These are phyloP conservation scores for Podaxis sp. DNA, from an alignment of 768 basidiomycete species.

Conservation along the genomic window DNA sequence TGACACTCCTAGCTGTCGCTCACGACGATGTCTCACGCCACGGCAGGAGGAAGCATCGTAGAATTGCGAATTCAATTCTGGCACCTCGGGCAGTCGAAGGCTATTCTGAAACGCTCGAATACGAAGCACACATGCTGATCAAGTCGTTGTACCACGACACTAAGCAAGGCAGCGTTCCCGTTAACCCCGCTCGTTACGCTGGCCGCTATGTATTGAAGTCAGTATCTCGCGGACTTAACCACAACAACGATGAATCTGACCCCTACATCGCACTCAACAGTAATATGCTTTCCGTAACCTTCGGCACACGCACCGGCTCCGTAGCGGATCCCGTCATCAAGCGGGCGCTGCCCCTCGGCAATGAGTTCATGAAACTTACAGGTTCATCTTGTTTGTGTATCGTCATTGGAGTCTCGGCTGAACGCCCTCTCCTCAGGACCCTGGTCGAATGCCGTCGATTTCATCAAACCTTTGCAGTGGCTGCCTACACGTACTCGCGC, in stretches of 20 bases:
- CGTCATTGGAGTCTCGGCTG: too few relatives aligned
- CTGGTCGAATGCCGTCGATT: conserved; percentile 40
- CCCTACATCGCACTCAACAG: conserved; percentile 12
- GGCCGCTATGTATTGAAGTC: conserved; percentile 26
- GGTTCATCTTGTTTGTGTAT: too few relatives aligned
- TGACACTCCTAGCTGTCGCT: neutral
- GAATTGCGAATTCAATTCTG: neutral
- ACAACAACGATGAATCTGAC: too few relatives aligned
- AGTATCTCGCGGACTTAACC: too few relatives aligned
- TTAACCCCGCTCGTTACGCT: conserved; percentile 35
- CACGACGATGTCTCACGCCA: neutral
- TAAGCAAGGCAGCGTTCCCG: conserved; percentile 25
- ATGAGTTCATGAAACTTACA: conserved; percentile 34
- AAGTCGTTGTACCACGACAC: conserved; percentile 21
- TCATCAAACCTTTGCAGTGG: conserved; percentile 35
- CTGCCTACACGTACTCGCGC: conserved; percentile 31
- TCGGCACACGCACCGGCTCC: conserved; percentile 34
- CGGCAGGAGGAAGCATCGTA: neutral
- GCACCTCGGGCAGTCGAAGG: neutral
- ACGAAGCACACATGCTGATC: neutral
- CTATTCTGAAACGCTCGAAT: neutral
- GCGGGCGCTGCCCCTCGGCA: conserved; percentile 30
- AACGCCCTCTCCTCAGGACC: conserved; percentile 28
- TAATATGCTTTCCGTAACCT: conserved; percentile 39
- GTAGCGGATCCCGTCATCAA: conserved; percentile 31